Evolutionary conservation across 1,284 basidiomycete genomes (phyloP).

Genomic region (Rhodotorula glutinis): DNA sequence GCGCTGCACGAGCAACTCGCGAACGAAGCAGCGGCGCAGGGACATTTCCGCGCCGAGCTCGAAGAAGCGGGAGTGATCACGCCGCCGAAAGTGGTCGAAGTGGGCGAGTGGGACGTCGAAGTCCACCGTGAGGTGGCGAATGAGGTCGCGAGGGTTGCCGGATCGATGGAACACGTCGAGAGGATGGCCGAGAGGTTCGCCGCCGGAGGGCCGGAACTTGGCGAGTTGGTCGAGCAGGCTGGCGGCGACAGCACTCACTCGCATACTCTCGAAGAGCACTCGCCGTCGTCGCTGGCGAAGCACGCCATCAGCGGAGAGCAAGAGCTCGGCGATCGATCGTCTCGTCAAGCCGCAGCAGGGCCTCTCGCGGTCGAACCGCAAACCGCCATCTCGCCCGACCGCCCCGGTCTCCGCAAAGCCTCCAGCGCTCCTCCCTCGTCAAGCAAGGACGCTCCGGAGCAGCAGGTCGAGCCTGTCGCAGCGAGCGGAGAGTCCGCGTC

Average conservation of each 20-base stretch:
- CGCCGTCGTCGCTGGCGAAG: too few species aligned
- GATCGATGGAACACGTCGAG: neutral
- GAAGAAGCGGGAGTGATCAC: neutral
- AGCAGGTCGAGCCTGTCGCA: neutral
- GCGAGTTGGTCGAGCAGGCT: neutral
- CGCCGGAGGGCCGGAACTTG: neutral
- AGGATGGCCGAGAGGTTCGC: neutral
- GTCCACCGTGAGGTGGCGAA: neutral
- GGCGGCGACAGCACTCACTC: too few species aligned
- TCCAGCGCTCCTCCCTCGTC: too few species aligned
- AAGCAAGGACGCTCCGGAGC: neutral
- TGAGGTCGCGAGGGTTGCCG: neutral
- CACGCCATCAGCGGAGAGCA: too few species aligned
- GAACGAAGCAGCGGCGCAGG: neutral
- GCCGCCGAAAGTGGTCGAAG: neutral
- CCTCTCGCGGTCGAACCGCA: too few species aligned
- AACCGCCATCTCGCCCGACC: too few species aligned
- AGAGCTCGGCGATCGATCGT: too few species aligned
- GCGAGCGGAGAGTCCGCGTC: too few species aligned
- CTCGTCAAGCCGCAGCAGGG: too few species aligned
- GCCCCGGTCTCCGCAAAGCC: too few species aligned
- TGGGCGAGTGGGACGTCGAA: neutral
- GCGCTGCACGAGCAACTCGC: neutral
- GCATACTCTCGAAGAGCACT: too few species aligned
- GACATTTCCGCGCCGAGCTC: neutral